Base-by-base conservation (phyloP, 345 rosid genomes). In the Sisymbrium altissimum region DNA sequence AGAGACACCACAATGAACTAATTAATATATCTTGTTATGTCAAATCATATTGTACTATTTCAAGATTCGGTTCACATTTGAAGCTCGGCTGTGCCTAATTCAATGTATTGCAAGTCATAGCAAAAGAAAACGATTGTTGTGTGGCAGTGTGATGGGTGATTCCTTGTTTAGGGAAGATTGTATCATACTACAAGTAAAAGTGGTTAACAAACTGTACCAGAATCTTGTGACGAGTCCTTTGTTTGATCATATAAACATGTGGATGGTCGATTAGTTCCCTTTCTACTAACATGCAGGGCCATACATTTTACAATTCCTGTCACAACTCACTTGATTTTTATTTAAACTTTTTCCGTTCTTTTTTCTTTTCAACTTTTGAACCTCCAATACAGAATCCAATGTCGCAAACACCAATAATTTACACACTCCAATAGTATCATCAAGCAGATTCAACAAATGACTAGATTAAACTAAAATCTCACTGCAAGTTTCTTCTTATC, bases 211-310 rank as follows among this genome's bases (percentile, higher is more conserved):
- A 30, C 36, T 17, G 62, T 67, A 59, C 68, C 13, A 0, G 68
- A 43, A 60, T 58, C 36, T 68, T 49, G 68, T 74, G 62, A 67
- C 55, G 29, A 59, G 73, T 66, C 62, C 17, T 60, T 59, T 59
- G 78, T 67, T 50, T 75, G 63, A 73, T 59, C 73, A n/a, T 67
- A 67, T 75, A 67, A 75, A 23, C 55, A 59, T 18, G 63, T 66
- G 73, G 18, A 60, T 52, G 68, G 68, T 67, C 68, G 73, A 67
- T 50, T 29, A 50, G 41, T 66, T 66, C 72, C 35, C 52, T 57
- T 45, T 64, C 44, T 59, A 11, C 73, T 60, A 67, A 67, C 79
- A 75, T 59, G 46, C 63, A 59, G 54, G 54, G 50, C 71, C 45
- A 75, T 40, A 27, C 72, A 46, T 67, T 74, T 58, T 46, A 30